Base-by-base conservation (phyloP, 768 basidiomycete species). In the Xerocomellus intermedius region DNA sequence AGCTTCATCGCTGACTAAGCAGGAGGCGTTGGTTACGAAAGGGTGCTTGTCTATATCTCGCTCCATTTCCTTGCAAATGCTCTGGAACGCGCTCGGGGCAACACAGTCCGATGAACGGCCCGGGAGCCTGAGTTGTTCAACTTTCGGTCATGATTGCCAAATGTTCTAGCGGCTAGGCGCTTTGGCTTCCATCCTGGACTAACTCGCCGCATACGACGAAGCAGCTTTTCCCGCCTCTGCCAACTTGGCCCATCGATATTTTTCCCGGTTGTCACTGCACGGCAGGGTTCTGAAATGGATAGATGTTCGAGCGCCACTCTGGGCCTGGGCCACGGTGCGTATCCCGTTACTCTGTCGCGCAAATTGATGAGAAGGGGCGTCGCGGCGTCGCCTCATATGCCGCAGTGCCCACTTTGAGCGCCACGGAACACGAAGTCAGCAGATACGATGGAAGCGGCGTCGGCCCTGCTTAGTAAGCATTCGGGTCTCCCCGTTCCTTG, bases 1-100 rank as follows among this genome's bases (percentile, higher is more conserved):
- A 43, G 7, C 38, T 48, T 19, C 36, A 28, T 19, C 0, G 37
- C 52, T 67, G 65, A 68, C 66, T 68, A 66, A 67, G 66, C 33
- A 35, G 42, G 36, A 35, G 35, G 12, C 6, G 42, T 13, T 47
- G 32, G 56, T 52, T 42, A 42, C 57, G 14, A 46, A 26, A 30
- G 50, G 22, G 48, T 54, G n/a, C n/a, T 52, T 50, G 49, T n/a
- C n/a, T n/a, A 49, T 48, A 26, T 35, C n/a, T 35, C n/a, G 2
- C 22, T 42, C 36, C 38, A 12, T 36, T 53, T 19, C 39, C 21
- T 42, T 19, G 14, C 35, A 36, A n/a, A 28, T 14, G n/a, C 21
- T 35, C 50, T 44, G 12, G 49, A 43, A 48, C 6, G 33, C 52
- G 30, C 38, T 24, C 28, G 26, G 38, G 14, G 13, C 42, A n/a